These are phyloP conservation scores for Xylariaceae sp. DNA, from an alignment of 2,329 filamentous ascomycete genomes.

Conservation along the genomic window DNA sequence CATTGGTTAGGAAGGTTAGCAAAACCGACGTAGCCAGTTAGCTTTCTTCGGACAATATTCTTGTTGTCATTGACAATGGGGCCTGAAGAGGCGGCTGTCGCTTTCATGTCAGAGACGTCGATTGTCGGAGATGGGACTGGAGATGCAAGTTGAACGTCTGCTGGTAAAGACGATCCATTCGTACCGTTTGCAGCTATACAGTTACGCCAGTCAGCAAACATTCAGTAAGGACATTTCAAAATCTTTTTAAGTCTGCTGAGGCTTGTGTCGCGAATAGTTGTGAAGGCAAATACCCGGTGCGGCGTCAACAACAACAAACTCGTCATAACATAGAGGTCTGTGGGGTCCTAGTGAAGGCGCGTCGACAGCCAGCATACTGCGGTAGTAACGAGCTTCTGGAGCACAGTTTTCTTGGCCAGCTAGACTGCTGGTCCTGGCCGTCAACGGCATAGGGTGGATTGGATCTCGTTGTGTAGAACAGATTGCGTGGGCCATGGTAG, in stretches of 20 bases:
- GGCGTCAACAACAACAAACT: slow-evolving; percentile 39
- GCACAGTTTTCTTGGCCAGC: slow-evolving; percentile 35
- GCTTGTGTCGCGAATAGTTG: slow-evolving; percentile 27
- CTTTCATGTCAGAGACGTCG: slow-evolving; percentile 33
- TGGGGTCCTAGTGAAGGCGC: slow-evolving; percentile 43
- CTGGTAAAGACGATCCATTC: slow-evolving; percentile 35
- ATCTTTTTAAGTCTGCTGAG: slow-evolving; percentile 16
- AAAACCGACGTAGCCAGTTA: slow-evolving; percentile 97
- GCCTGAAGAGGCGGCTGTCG: slow-evolving; percentile 37
- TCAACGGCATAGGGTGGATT: slow-evolving; percentile 25
- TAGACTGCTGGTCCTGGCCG: slow-evolving; percentile 36
- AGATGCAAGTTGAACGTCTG: slow-evolving; percentile 44
- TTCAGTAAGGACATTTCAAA: slow-evolving; percentile 11
- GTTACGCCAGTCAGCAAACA: slow-evolving; percentile 36
- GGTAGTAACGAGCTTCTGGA: slow-evolving; percentile 38
- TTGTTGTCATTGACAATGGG: slow-evolving; percentile 64
- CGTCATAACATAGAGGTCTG: slow-evolving; percentile 44
- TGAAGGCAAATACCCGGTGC: slow-evolving; percentile 25
- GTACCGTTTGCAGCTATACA: slow-evolving; percentile 41
- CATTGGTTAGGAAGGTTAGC: slow-evolving; percentile 99
- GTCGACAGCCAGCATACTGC: slow-evolving; percentile 54
- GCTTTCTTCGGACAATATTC: slow-evolving; percentile 97
- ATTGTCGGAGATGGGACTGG: slow-evolving; percentile 40
- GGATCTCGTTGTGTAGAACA: slow-evolving; percentile 20
- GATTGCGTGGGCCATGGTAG: slow-evolving; percentile 17